Conservation (phyloP, 1,139 yeast species). For the Debaryomyces fabryi region DNA sequence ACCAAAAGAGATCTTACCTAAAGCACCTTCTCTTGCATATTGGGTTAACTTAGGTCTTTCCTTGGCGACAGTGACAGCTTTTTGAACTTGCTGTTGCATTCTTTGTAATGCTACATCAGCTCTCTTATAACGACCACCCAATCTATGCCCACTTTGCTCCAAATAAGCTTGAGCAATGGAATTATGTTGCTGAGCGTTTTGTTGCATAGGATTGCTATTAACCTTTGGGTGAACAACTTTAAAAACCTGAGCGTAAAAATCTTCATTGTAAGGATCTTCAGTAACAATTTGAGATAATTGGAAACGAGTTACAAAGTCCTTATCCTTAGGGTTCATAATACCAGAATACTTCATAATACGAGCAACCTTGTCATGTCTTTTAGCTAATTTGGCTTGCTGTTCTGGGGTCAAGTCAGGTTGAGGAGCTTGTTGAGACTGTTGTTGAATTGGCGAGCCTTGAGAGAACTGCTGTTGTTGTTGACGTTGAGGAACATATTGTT, state of each 20-base stretch:
- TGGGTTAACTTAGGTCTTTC: constrained; percentile 80
- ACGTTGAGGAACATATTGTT: constrained; percentile 15
- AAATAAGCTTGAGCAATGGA: constrained; percentile 93
- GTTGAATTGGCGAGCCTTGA: constrained; percentile 13
- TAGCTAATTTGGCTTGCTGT: constrained; percentile 57
- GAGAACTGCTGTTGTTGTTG: constrained; percentile 19
- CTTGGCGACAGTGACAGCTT: constrained; percentile 93
- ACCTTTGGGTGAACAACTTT: constrained; percentile 76
- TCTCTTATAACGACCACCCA: constrained; percentile 84
- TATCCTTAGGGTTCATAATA: constrained; percentile 95
- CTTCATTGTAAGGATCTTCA: constrained; percentile 96
- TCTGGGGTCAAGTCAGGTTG: constrained; percentile 43
- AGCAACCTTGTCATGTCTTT: constrained; percentile 78
- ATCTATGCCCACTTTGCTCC: constrained; percentile 89
- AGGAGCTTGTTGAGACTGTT: constrained; percentile 17
- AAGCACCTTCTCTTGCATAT: constrained; percentile 81
- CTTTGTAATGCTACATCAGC: constrained; percentile 95
- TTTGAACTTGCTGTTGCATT: constrained; percentile 98
- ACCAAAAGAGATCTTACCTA: constrained; percentile 84
- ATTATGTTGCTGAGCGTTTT: constrained; percentile 51
- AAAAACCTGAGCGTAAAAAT: constrained; percentile 92
- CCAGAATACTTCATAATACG: constrained; percentile 85
- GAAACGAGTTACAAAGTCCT: constrained; percentile 90
- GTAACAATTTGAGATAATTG: constrained; percentile 95
- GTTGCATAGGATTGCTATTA: constrained; percentile 42